A percentile compares a stretch with the other conserved stretches of the same genome.
Evolutionary conservation across 2,329 filamentous ascomycete species (phyloP).

Genomic region (Elsinoe arachidis): DNA sequence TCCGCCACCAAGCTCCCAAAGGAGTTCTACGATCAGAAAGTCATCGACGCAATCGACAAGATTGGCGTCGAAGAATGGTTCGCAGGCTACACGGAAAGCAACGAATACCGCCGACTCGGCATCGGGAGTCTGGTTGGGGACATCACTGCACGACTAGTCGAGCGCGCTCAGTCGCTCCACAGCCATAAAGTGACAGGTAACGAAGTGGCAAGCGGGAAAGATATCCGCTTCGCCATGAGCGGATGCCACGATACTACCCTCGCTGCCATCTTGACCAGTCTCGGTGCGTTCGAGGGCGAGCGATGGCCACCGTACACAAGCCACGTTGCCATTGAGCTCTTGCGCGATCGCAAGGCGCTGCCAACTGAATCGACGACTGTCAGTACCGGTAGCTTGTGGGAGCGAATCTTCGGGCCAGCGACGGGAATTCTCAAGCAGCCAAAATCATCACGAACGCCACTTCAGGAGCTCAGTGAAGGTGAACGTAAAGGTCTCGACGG

Average conservation of each 20-base stretch:
- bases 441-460: constrained; percentile 42
- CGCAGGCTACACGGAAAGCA: constrained; percentile 70
- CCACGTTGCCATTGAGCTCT: constrained; percentile 84
- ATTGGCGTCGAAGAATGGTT: constrained; percentile 91
- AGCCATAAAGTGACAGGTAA: constrained; percentile 28
- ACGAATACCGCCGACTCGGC: constrained; percentile 80
- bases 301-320: constrained; percentile 91
- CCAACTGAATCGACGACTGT: constrained; percentile 22
- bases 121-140: constrained; percentile 82
- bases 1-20: constrained; percentile 67
- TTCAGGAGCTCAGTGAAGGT: constrained; percentile 45
- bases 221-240: constrained; percentile 66
- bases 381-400: constrained; percentile 28
- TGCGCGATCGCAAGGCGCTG: constrained; percentile 44
- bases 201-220: constrained; percentile 38
- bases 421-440: constrained; percentile 16
- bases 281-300: constrained; percentile 64
- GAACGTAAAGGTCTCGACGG: constrained; percentile 57
- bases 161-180: constrained; percentile 30
- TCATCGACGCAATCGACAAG: constrained; percentile 57
- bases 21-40: constrained; percentile 77
- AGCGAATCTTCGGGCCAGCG: constrained; percentile 27
- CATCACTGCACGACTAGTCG: constrained; percentile 50
- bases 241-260: constrained; percentile 94
- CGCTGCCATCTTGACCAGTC: constrained; percentile 63